Evolutionary conservation across 2,329 filamentous ascomycete genomes (phyloP).

Genomic region (Chrysoporthe austroafricana): DNA sequence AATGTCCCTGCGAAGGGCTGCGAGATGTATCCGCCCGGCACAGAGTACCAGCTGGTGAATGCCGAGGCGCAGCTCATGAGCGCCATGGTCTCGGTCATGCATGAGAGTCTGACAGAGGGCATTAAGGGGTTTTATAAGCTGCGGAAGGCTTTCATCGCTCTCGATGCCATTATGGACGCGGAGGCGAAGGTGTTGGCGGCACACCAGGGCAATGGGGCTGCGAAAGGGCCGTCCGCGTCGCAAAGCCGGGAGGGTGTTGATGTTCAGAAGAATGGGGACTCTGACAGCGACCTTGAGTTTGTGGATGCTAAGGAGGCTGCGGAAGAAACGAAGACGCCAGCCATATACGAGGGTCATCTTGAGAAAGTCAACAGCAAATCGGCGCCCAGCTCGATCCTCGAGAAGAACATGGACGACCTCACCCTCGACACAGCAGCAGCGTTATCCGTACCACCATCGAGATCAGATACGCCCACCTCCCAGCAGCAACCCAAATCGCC

Average conservation of each 20-base stretch:
- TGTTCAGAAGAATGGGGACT: slow-evolving; percentile 27
- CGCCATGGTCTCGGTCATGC: slow-evolving; percentile 85
- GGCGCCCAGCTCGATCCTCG: slow-evolving; percentile 21
- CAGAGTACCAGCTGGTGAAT: slow-evolving; percentile 83
- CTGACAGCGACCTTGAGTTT: slow-evolving; percentile 53
- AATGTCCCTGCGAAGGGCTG: slow-evolving; percentile 45
- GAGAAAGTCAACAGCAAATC: slow-evolving; percentile 36
- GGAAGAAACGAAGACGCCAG: slow-evolving; percentile 48
- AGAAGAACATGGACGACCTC: slow-evolving; percentile 24
- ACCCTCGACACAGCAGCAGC: slow-evolving; percentile 11
- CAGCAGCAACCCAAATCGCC: slow-evolving; percentile 11
- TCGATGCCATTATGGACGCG: slow-evolving; percentile 77
- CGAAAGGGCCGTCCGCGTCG: not conserved
- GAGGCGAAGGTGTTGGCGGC: slow-evolving; percentile 59
- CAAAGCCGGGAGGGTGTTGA: slow-evolving; percentile 2
- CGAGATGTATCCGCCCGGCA: slow-evolving; percentile 76
- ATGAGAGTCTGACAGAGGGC: slow-evolving; percentile 89
- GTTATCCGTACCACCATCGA: slow-evolving; percentile 17
- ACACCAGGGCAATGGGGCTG: slow-evolving; percentile 20
- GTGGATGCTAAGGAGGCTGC: slow-evolving; percentile 56
- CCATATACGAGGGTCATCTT: slow-evolving; percentile 50
- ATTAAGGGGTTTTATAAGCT: slow-evolving; percentile 93
- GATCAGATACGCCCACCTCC: slow-evolving; percentile 20
- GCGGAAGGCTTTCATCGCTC: slow-evolving; percentile 81
- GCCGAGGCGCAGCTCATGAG: slow-evolving; percentile 88